Conservation (phyloP, 371 early-diverging fungal genomes). For the Rhizopus delemar region DNA sequence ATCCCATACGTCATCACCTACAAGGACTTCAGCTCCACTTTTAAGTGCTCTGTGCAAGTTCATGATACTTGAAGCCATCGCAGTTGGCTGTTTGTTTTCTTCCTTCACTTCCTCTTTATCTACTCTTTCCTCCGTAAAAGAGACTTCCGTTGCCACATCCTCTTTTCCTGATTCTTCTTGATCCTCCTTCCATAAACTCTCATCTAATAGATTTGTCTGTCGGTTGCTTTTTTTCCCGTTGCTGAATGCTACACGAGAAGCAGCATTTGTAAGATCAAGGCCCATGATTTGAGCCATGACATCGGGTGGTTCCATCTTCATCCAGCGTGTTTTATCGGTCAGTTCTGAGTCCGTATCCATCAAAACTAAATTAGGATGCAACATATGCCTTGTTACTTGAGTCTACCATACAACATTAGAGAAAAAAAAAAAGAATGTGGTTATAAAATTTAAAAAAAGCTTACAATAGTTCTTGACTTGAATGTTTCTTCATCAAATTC, state of each 20-base stretch:
- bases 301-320: conserved; percentile 68
- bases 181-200: conserved; percentile 31
- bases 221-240: conserved; percentile 18
- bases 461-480: conserved; percentile 43
- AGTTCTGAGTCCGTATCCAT: conserved; percentile 57
- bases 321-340: conserved; percentile 59
- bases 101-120: conserved; percentile 5
- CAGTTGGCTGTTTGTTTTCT: conserved; percentile 16
- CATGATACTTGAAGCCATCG: conserved; percentile 44
- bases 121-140: background rate
- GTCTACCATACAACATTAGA: conserved; percentile 13
- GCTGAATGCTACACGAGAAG: conserved; percentile 50
- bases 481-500: conserved; percentile 58
- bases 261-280: conserved; percentile 61
- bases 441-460: background rate
- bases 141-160: background rate
- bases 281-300: conserved; percentile 68
- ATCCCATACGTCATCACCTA: conserved; percentile 58
- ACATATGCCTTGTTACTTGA: conserved; percentile 59
- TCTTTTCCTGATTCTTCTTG: conserved; percentile 5
- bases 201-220: conserved; percentile 33
- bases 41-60: conserved; percentile 51
- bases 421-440: background rate
- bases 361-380: conserved; percentile 60
- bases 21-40: conserved; percentile 52